Conservation (phyloP, 1,284 basidiomycete species). For the Sanghuangporus weigelae region DNA sequence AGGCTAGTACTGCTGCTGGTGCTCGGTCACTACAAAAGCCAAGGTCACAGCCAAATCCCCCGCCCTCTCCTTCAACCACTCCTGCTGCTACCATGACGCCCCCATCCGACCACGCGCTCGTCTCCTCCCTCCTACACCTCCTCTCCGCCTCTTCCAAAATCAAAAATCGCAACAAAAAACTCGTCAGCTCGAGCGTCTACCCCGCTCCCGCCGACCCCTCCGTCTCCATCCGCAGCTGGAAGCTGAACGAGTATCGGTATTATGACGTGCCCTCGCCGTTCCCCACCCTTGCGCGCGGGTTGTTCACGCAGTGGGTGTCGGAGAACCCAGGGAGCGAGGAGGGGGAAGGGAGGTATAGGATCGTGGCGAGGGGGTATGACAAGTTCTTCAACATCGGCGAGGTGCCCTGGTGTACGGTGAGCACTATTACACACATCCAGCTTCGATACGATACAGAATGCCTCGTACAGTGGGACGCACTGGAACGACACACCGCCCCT, state of each 20-base stretch:
- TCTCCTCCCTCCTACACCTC: slow-evolving; percentile 44
- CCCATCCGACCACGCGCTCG: slow-evolving; percentile 49
- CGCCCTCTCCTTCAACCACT: too few relatives aligned
- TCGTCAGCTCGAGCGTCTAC: slow-evolving; percentile 54
- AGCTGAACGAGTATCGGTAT: slow-evolving; percentile 94
- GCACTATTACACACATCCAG: slow-evolving; percentile 23
- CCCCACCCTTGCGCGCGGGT: slow-evolving; percentile 83
- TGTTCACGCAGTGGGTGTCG: slow-evolving; percentile 63
- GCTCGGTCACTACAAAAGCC: too few relatives aligned
- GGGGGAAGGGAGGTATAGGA: slow-evolving; percentile 47
- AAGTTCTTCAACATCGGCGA: slow-evolving; percentile 99
- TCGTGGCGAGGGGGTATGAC: slow-evolving; percentile 92
- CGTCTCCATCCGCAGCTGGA: slow-evolving; percentile 76
- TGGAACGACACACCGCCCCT: slow-evolving; percentile 66
- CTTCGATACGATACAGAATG: neutral
- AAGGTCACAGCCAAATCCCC: too few relatives aligned
- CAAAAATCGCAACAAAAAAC: slow-evolving; percentile 43
- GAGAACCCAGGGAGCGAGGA: slow-evolving; percentile 23
- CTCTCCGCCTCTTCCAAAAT: slow-evolving; percentile 28
- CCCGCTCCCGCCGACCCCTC: slow-evolving; percentile 47
- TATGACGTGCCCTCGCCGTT: slow-evolving; percentile 85
- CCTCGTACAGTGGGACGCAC: slow-evolving; percentile 64
- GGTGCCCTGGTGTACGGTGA: slow-evolving; percentile 89
- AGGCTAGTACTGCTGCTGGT: too few relatives aligned
- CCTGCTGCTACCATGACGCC: neutral